phyloP scores from a whole-genome alignment of 441 rosid genomes.

The Gossypium gossypioides region DNA sequence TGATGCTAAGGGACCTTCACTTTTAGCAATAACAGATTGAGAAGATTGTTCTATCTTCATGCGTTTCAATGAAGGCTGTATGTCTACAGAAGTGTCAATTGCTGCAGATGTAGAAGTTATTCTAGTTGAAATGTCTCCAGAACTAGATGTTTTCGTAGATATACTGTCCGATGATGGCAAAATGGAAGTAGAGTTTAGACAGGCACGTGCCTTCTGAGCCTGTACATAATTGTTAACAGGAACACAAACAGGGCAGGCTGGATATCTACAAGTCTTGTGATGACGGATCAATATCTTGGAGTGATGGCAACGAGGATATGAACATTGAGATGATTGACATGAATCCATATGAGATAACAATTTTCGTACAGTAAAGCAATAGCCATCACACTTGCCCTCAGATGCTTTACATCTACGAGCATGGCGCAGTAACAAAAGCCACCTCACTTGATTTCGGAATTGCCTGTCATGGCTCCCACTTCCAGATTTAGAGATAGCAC shows the following conservation, averaged over 20 bases:
- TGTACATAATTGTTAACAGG: slow-evolving; percentile 65
- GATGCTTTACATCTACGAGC: slow-evolving; percentile 84
- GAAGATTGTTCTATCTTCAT: slow-evolving; percentile 72
- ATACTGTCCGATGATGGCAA: slow-evolving; percentile 30
- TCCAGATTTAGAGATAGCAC: slow-evolving; percentile 44
- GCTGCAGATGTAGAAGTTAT: slow-evolving; percentile 35
- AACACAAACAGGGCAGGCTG: slow-evolving; percentile 86
- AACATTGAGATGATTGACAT: slow-evolving; percentile 54
- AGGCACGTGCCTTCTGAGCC: slow-evolving; percentile 41
- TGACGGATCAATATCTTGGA: slow-evolving; percentile 69
- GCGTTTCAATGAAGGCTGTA: slow-evolving; percentile 77
- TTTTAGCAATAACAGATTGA: slow-evolving; percentile 37
- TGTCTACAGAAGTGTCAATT: slow-evolving; percentile 45
- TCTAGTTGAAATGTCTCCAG: slow-evolving; percentile 37
- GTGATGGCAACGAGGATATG: slow-evolving; percentile 73
- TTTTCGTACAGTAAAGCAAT: slow-evolving; percentile 62
- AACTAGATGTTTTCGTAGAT: slow-evolving; percentile 38
- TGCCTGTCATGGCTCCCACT: slow-evolving; percentile 59
- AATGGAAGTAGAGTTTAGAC: slow-evolving; percentile 32
- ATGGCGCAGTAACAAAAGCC: slow-evolving; percentile 91
- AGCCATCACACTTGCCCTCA: slow-evolving; percentile 73
- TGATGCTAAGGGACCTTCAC: slow-evolving; percentile 41
- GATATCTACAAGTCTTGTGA: slow-evolving; percentile 57
- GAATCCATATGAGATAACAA: slow-evolving; percentile 75
- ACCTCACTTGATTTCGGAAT: slow-evolving; percentile 68